Base-by-base conservation (phyloP, 1,284 basidiomycete genomes). In the Kalmanozyma brasiliensis region DNA sequence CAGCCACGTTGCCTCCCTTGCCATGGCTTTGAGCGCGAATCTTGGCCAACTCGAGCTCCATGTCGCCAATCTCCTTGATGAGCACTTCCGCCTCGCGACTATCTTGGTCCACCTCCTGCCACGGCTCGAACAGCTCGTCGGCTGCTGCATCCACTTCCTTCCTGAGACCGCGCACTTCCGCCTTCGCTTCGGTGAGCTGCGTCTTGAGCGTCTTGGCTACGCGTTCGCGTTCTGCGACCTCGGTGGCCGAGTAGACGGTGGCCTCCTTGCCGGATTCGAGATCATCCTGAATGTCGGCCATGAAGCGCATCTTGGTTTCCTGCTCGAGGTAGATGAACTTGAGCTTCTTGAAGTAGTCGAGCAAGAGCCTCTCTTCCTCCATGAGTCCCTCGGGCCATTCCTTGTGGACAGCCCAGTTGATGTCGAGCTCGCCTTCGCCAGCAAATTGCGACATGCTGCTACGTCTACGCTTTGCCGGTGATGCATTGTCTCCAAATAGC, bases 291-390 rank as follows among this genome's bases (percentile, higher is more conserved):
- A 78, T 58, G 38, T 77, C 74, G 17, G 69, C 70, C 40, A 78
- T 63, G 63, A 78, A 78, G 13, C 74, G 74, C 60, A 76, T 66
- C 61, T 78, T 78, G 37, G 76, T 78, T 57, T 78, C 76, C 42
- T 77, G 74, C 52, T 78, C 76, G 35, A 78, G 58, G 45, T 76
- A 76, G 57, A 77, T 77, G 48, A 78, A 78, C 47, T 78, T 78
- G 51, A 78, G 74, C 64, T 78, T 77, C 49, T 72, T 74, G 49
- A 75, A 78, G 52, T 78, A 77, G 62, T 76, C 74, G 30, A 74
- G 63, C 55, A 78, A 37, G 16, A 71, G 46, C 38, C 58, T 61
- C 48, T 78, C 76, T 34, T 78, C 76, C 52, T 73, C 60, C 37
- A 59, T 68, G 8, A 78, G 43, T 8, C 72, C 66, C 34, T 66